Base-by-base conservation (phyloP, 2,329 filamentous ascomycete genomes). In the Claviceps monticola region DNA sequence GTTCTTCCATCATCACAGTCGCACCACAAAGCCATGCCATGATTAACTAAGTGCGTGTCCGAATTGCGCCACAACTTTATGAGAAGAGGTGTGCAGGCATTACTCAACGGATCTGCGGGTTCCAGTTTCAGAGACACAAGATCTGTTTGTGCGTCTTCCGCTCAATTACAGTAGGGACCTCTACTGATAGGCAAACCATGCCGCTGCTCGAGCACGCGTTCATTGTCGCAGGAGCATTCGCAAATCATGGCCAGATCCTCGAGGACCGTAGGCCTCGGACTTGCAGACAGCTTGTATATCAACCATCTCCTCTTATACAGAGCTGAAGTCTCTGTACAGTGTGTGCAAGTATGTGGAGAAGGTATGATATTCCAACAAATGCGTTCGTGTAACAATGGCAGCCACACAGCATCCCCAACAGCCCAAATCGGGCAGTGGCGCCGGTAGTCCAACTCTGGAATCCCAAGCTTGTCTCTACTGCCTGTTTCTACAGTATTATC, bases 381-480 rank as follows among this genome's bases (percentile, higher is more conserved):
- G 16, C 26, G 19, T 53, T 39, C 29, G 43, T 45, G 38, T 44
- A 21, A 45, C 44, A 39, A 11, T 11, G 23, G 17, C 21, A 19
- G 39, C 51, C 29, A 43, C 21, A 29, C 48, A 47, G 36, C 44
- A 41, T n/a, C 26, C 37, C 13, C 21, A 21, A 45, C 13, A 26
- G 17, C 44, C 44, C 13, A 51, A 41, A 51, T 36, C 43, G 23
- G 44, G 37, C 44, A 51, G 41, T 51, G 49, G 49, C 49, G 44
- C 49, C 38, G 26, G 4, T 19, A 23, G 49, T 26, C 9, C 42
- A 26, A 23, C 26, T 29, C 34, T 38, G 16, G 29, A 4, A 50
- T 43, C 29, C 42, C 11, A 26, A 41, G 19, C 8, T 16, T 36
- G 41, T 29, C 19, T 50, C 29, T 11, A 34, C 29, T 34, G 3